Conservation (phyloP, 2,329 filamentous ascomycete species). For the Didymella glomerata region DNA sequence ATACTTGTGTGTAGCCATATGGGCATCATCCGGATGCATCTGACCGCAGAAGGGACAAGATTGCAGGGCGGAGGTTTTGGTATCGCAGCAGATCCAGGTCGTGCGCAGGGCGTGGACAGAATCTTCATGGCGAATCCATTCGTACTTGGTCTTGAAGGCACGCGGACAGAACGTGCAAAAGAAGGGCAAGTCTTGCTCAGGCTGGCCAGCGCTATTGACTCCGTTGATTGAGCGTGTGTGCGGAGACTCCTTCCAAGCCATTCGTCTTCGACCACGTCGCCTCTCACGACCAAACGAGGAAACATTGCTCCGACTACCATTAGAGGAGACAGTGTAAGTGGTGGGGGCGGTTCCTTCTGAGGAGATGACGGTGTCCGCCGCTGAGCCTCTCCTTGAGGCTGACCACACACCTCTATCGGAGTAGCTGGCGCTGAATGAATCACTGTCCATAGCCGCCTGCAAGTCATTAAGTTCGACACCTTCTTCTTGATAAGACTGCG, state of each 20-base stretch:
- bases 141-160: constrained; percentile 50
- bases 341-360: constrained; percentile 46
- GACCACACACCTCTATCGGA: constrained; percentile 38
- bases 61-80: constrained; percentile 34
- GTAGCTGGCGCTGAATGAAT: constrained; percentile 33
- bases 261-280: constrained; percentile 45
- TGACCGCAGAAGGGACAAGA: constrained; percentile 47
- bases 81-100: constrained; percentile 50
- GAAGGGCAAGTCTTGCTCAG: constrained; percentile 45
- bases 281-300: constrained; percentile 49
- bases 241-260: constrained; percentile 47
- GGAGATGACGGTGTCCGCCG: constrained; percentile 44
- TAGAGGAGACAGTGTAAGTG: constrained; percentile 44
- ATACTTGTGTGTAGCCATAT: constrained; percentile 47
- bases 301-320: constrained; percentile 44
- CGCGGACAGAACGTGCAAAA: constrained; percentile 50
- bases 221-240: constrained; percentile 42
- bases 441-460: constrained; percentile 42
- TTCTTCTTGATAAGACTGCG: constrained; percentile 48
- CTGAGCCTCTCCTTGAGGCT: constrained; percentile 35
- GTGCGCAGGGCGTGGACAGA: constrained; percentile 50
- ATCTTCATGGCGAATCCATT: constrained; percentile 51
- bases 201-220: constrained; percentile 41
- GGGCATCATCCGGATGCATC: constrained; percentile 43
- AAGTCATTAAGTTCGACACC: constrained; percentile 39